Percentiles rank a stretch among this genome's conserved stretches.
phyloP scores from a whole-genome alignment of 306 rosid genomes.

The Castanea sativa region DNA sequence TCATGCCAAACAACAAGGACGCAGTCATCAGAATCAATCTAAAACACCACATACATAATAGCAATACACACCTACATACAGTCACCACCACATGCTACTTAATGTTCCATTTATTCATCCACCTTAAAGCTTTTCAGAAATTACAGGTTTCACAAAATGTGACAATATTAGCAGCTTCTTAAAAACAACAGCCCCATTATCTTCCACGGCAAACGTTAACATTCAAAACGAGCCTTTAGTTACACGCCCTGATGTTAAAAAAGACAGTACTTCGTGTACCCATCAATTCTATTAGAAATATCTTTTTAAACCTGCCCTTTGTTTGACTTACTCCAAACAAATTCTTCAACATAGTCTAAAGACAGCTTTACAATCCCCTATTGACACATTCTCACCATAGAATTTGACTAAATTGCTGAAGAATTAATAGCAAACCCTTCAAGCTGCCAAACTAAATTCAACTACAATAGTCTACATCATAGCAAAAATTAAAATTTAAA shows the following conservation, averaged over 20 bases:
- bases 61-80: neutral
- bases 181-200: neutral
- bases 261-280: neutral
- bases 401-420: neutral
- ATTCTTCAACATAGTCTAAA: neutral
- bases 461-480: neutral
- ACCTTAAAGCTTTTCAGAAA: no score
- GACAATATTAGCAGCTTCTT: neutral
- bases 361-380: neutral
- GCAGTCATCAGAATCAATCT: neutral
- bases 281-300: neutral
- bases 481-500: neutral
- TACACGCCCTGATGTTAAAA: neutral
- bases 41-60: neutral
- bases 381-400: neutral
- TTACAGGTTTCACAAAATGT: no score
- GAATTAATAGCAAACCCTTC: neutral
- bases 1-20: neutral
- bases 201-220: neutral
- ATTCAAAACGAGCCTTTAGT: neutral
- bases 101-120: no score
- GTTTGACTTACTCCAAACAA: neutral
- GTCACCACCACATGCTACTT: no score
- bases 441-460: neutral
- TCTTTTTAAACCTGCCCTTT: neutral